Conservation (phyloP, 345 rosid genomes). For the Rhodamnia rubescens region DNA sequence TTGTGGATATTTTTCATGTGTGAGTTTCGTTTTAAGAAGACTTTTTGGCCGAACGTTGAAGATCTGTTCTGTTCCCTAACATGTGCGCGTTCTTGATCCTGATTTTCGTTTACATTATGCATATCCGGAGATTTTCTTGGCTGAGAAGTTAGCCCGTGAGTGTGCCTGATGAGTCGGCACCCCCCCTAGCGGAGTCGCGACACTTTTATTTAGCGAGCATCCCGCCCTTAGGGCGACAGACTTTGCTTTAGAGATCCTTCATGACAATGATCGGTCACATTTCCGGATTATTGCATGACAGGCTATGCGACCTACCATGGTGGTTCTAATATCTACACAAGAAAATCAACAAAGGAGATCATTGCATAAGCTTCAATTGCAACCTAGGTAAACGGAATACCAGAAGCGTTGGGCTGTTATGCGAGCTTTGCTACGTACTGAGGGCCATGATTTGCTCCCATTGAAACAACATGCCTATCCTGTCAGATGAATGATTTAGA, state of each 20-base stretch:
- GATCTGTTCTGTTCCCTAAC: not conserved
- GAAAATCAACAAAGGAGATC: not conserved
- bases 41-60: not conserved
- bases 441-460: not conserved
- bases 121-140: not conserved
- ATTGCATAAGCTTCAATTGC: not conserved
- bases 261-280: not conserved
- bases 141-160: not conserved
- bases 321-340: not conserved
- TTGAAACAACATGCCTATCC: not conserved
- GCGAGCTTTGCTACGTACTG: fast-evolving
- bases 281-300: not conserved
- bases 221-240: not conserved
- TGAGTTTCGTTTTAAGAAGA: not conserved
- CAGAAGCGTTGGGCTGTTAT: fast-evolving
- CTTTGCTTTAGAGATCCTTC: not conserved
- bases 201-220: not conserved
- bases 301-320: not conserved
- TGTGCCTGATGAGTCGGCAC: not conserved
- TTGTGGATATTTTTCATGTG: not conserved
- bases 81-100: not conserved
- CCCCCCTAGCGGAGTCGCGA: not conserved
- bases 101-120: not conserved
- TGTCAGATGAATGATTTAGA: no score
- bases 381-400: not conserved